A percentile compares a stretch with the other conserved stretches of the same genome.
Conservation (phyloP, 73 alveolate genomes). For the Paraurostyla sp. region DNA sequence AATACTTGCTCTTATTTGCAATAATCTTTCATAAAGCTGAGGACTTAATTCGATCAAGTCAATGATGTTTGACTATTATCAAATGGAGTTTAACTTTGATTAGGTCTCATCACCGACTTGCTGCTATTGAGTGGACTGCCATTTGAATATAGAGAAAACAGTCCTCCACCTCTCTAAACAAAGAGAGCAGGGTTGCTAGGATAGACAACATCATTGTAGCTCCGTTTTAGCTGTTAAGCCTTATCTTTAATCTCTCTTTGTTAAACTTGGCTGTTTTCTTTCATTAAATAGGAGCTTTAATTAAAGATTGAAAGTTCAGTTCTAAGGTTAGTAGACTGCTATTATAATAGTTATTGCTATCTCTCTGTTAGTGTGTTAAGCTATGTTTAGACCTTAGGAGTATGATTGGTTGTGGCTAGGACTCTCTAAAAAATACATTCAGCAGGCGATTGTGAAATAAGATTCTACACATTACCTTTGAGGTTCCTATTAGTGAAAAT, state of each 20-base stretch:
- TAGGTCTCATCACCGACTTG: background rate
- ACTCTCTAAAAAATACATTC: constrained; percentile 38
- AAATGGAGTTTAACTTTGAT: background rate
- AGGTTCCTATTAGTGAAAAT: background rate
- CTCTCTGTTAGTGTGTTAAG: too few relatives aligned
- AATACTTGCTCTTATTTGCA: constrained; percentile 44
- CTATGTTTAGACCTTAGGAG: background rate
- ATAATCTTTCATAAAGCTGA: constrained; percentile 41
- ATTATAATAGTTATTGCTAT: too few relatives aligned
- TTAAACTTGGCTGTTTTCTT: background rate
- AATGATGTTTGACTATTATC: background rate
- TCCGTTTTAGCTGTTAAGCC: background rate
- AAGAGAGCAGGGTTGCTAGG: constrained; percentile 50
- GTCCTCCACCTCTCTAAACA: constrained; percentile 25
- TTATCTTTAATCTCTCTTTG: background rate
- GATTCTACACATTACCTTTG: background rate
- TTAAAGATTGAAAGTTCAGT: background rate
- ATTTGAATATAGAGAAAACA: background rate
- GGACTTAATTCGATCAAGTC: background rate
- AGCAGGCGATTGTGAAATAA: background rate
- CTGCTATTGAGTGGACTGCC: background rate
- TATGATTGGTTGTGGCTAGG: background rate
- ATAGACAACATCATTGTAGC: background rate
- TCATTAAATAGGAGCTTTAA: background rate
- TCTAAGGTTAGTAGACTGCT: too few relatives aligned